A percentile compares a stretch with the other conserved stretches of the same genome.
phyloP scores from a whole-genome alignment of 441 rosid species.

The Breynia disticha region DNA sequence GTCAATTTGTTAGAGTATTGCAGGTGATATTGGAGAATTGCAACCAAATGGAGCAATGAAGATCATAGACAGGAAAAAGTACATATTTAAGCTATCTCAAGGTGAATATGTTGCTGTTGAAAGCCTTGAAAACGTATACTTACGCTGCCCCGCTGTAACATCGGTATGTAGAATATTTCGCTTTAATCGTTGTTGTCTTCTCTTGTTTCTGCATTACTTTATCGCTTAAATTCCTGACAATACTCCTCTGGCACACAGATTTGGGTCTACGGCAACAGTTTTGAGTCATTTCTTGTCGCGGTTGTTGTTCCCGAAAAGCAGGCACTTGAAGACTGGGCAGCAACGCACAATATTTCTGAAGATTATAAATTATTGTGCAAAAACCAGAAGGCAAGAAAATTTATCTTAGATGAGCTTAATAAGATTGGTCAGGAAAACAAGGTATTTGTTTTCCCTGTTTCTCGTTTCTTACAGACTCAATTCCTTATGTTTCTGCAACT shows the following conservation, averaged over 20 bases:
- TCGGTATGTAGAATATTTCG: conserved; percentile 38
- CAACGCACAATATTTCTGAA: conserved; percentile 25
- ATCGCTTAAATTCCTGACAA: not conserved
- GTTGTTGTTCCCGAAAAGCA: conserved; percentile 66
- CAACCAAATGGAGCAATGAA: conserved; percentile 80
- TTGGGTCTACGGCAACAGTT: conserved; percentile 87
- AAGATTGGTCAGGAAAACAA: conserved; percentile 50
- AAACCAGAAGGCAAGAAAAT: conserved; percentile 51
- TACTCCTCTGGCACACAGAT: conserved; percentile 29
- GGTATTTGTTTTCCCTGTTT: too few relatives aligned
- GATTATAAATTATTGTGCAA: conserved; percentile 60
- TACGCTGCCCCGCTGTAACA: conserved; percentile 55
- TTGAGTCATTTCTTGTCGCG: conserved; percentile 76
- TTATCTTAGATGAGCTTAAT: conserved; percentile 64
- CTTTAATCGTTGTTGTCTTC: too few relatives aligned
- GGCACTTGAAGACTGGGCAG: conserved; percentile 75
- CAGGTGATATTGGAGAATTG: conserved; percentile 88
- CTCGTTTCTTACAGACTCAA: too few relatives aligned
- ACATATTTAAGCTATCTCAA: conserved; percentile 87
- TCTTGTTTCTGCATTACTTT: conserved; percentile 6
- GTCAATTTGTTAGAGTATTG: conserved; percentile 2
- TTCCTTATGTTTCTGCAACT: conserved; percentile 15
- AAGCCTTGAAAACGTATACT: conserved; percentile 60
- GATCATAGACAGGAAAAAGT: conserved; percentile 84
- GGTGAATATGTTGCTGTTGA: conserved; percentile 93